phyloP scores from a whole-genome alignment of 192 early-diverging fungal species.

The Linnemannia zychae region DNA sequence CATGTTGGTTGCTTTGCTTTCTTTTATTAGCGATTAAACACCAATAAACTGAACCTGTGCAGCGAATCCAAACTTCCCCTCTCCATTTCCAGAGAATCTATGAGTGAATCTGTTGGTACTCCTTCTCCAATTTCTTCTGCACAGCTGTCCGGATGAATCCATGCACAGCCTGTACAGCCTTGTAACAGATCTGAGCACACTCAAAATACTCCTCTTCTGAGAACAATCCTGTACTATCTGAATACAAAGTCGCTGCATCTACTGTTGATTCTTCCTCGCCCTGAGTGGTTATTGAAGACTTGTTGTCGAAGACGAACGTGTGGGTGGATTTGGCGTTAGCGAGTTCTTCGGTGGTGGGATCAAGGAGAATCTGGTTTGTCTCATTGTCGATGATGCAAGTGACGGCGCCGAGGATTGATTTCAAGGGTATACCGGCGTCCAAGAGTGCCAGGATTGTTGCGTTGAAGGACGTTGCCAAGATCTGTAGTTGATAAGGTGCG shows the following conservation, averaged over 20 bases:
- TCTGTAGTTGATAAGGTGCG: conserved; percentile 57
- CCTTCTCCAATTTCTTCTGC: conserved; percentile 68
- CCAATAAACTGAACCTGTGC: background rate
- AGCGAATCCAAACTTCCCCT: background rate
- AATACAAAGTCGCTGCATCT: conserved; percentile 60
- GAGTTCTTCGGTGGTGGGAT: conserved; percentile 84
- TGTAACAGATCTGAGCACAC: conserved; percentile 42
- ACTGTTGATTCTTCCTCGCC: background rate
- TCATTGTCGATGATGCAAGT: conserved; percentile 76
- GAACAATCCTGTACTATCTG: conserved; percentile 83
- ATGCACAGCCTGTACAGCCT: conserved; percentile 57
- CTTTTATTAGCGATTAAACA: background rate
- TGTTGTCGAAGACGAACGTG: conserved; percentile 86
- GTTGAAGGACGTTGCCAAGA: conserved; percentile 84
- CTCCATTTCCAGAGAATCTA: conserved; percentile 7
- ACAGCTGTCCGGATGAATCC: conserved; percentile 79
- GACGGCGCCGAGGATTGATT: conserved; percentile 74
- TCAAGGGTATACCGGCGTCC: conserved; percentile 92
- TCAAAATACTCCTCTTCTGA: conserved; percentile 68
- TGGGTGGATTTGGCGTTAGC: conserved; percentile 80
- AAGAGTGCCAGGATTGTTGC: conserved; percentile 87
- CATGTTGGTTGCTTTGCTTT: too few relatives aligned
- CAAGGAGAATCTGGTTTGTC: conserved; percentile 72
- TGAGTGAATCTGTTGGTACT: conserved; percentile 60
- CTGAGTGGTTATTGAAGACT: conserved; percentile 29